Percentiles rank a stretch among this genome's conserved stretches.
phyloP scores from a whole-genome alignment of 1,284 basidiomycete genomes.

The Athelia sp. region DNA sequence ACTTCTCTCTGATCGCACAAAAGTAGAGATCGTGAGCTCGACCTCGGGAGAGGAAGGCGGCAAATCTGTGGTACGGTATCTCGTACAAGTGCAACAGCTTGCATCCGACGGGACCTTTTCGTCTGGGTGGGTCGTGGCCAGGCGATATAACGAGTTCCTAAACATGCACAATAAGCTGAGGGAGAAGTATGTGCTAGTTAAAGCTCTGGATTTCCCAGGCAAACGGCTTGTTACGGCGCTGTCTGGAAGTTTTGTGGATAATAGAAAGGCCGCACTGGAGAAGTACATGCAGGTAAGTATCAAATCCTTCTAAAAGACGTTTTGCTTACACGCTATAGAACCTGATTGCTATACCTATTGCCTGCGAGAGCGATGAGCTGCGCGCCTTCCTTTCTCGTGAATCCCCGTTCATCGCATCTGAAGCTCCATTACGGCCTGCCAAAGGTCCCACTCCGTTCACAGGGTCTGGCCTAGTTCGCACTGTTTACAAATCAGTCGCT shows the following conservation, averaged over 20 bases:
- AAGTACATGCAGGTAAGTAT: slow-evolving; percentile 81
- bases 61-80: slow-evolving; percentile 86
- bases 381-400: slow-evolving; percentile 85
- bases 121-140: slow-evolving; percentile 87
- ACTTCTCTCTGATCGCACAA: slow-evolving; percentile 75
- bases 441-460: slow-evolving; percentile 47
- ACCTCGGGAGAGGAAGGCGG: slow-evolving; percentile 78
- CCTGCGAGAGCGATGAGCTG: slow-evolving; percentile 83
- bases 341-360: slow-evolving; percentile 64
- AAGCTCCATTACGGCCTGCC: slow-evolving; percentile 30
- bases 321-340: slow-evolving; percentile 40
- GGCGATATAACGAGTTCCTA: slow-evolving; percentile 93
- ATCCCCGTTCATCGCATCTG: slow-evolving; percentile 67
- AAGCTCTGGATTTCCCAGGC: slow-evolving; percentile 81
- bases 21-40: slow-evolving; percentile 74
- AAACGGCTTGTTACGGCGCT: slow-evolving; percentile 85
- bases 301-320: background rate
- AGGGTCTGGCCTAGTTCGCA: slow-evolving; percentile 73
- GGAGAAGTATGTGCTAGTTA: slow-evolving; percentile 65
- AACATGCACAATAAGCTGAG: slow-evolving; percentile 82
- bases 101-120: slow-evolving; percentile 69
- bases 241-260: slow-evolving; percentile 82
- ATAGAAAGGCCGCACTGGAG: slow-evolving; percentile 74
- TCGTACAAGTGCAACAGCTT: slow-evolving; percentile 88
- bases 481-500: slow-evolving; percentile 83